phyloP scores from a whole-genome alignment of 208 protist genomes.

The Perkinsela sp. region DNA sequence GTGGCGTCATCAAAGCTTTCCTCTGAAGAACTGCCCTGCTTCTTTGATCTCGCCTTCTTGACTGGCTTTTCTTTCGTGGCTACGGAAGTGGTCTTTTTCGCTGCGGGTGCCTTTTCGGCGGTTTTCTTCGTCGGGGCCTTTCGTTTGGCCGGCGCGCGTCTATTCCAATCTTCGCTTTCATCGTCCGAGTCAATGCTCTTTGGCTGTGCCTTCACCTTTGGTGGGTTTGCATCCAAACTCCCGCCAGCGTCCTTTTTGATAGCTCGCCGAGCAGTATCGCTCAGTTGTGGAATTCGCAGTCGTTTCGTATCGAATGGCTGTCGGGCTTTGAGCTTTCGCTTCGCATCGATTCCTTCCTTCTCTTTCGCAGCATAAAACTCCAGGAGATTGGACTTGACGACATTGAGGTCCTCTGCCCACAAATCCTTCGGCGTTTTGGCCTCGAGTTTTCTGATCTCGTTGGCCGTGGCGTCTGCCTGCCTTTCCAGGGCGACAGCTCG shows the following conservation, averaged over 20 bases:
- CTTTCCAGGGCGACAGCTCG: slow-evolving; percentile 65
- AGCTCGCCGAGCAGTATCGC: slow-evolving; percentile 30
- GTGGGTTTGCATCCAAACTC: too few relatives aligned
- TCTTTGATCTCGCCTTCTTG: too few relatives aligned
- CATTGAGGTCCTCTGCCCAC: slow-evolving; percentile 53
- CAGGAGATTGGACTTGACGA: slow-evolving; percentile 20
- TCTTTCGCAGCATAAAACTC: slow-evolving; percentile 22
- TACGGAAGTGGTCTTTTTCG: too few relatives aligned
- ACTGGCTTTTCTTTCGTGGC: too few relatives aligned
- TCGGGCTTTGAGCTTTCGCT: slow-evolving; percentile 44
- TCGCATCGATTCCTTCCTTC: slow-evolving; percentile 25
- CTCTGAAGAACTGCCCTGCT: too few relatives aligned
- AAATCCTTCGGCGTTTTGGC: slow-evolving; percentile 36
- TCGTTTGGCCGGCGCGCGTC: background rate
- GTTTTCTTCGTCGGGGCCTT: background rate
- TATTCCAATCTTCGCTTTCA: background rate
- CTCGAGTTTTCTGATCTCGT: slow-evolving; percentile 41
- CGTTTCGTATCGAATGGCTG: slow-evolving; percentile 22
- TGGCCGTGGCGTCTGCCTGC: slow-evolving; percentile 30
- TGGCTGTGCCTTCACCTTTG: slow-evolving; percentile 9
- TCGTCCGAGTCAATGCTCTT: background rate
- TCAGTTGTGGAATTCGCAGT: slow-evolving; percentile 45
- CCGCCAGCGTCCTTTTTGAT: slow-evolving; percentile 34
- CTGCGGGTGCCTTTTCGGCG: too few relatives aligned
- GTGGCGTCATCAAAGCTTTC: too few relatives aligned